Percentiles rank a stretch among this genome's conserved stretches.
phyloP scores from a whole-genome alignment of 768 basidiomycete species.

The Naganishia friedmannii region DNA sequence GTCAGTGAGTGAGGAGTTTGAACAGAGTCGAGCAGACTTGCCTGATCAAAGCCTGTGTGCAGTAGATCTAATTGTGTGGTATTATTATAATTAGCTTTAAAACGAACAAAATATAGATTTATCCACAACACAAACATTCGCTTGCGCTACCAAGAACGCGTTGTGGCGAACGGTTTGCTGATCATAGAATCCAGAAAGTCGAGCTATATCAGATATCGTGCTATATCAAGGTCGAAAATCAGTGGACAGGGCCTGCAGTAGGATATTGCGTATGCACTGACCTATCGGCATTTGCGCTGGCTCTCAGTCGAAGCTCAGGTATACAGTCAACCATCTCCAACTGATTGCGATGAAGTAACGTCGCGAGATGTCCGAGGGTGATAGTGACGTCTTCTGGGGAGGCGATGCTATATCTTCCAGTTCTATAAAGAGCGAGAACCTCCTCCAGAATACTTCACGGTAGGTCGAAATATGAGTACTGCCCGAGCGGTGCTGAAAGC shows the following conservation, averaged over 20 bases:
- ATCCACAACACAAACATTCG: too few species aligned
- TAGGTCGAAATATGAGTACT: neutral
- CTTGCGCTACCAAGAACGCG: slow-evolving; percentile 26
- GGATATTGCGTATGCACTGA: neutral
- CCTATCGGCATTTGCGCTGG: slow-evolving; percentile 26
- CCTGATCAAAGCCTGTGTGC: slow-evolving; percentile 23
- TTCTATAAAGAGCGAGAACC: slow-evolving; percentile 23
- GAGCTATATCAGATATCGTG: slow-evolving; percentile 22
- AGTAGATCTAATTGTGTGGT: too few species aligned
- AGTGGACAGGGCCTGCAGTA: neutral
- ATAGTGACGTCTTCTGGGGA: slow-evolving; percentile 12
- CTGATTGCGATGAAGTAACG: slow-evolving; percentile 18
- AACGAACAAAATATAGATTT: too few species aligned
- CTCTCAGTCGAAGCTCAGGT: slow-evolving; percentile 19
- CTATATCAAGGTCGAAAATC: neutral
- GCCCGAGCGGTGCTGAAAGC: neutral
- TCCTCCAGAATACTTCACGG: slow-evolving; percentile 25
- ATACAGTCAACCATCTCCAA: slow-evolving; percentile 23
- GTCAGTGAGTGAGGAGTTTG: too few species aligned
- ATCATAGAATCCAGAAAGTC: slow-evolving; percentile 24
- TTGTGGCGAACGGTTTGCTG: slow-evolving; percentile 5
- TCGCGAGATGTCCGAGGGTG: slow-evolving; percentile 6
- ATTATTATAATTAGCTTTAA: too few species aligned
- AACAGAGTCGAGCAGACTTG: neutral
- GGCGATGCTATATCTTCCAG: slow-evolving; percentile 10